Conservation (phyloP, 345 rosid species). For the Gynandropsis gynandra region DNA sequence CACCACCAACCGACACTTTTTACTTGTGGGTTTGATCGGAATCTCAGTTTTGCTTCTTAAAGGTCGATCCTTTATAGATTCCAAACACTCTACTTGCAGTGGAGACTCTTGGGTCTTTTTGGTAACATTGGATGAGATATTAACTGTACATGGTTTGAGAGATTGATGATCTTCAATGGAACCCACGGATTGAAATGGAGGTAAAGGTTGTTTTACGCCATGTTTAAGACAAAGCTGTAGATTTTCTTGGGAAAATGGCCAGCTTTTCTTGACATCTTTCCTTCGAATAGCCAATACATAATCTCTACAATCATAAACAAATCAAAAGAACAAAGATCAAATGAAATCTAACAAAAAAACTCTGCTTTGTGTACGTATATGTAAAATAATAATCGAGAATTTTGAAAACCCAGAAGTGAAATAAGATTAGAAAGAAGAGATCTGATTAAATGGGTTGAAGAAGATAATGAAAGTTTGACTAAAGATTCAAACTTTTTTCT, state of each 20-base stretch:
- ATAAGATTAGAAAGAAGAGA: too few species aligned
- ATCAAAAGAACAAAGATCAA: background rate
- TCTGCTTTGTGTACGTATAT: background rate
- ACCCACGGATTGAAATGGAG: slow-evolving; percentile 55
- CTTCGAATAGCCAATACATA: slow-evolving; percentile 56
- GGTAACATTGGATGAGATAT: too few species aligned
- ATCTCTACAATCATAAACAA: slow-evolving; percentile 38
- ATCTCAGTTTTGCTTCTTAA: background rate
- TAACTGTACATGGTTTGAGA: slow-evolving; percentile 20
- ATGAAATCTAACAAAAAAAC: background rate
- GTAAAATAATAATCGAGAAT: background rate
- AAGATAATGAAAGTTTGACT: too few species aligned
- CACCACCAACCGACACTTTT: slow-evolving; percentile 63
- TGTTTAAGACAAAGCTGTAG: slow-evolving; percentile 68
- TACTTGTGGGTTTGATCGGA: slow-evolving; percentile 23
- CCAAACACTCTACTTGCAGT: slow-evolving; percentile 40
- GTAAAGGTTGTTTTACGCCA: slow-evolving; percentile 70
- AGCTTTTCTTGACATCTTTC: slow-evolving; percentile 60
- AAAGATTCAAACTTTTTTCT: too few species aligned
- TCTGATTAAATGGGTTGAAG: too few species aligned
- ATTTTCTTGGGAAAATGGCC: slow-evolving; percentile 65
- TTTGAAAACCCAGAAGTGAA: too few species aligned
- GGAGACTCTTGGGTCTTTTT: slow-evolving; percentile 11
- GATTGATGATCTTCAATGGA: slow-evolving; percentile 34
- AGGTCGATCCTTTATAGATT: slow-evolving; percentile 12